Base-by-base conservation (phyloP, 208 protist species). In the Leptomonas pyrrhocoris region DNA sequence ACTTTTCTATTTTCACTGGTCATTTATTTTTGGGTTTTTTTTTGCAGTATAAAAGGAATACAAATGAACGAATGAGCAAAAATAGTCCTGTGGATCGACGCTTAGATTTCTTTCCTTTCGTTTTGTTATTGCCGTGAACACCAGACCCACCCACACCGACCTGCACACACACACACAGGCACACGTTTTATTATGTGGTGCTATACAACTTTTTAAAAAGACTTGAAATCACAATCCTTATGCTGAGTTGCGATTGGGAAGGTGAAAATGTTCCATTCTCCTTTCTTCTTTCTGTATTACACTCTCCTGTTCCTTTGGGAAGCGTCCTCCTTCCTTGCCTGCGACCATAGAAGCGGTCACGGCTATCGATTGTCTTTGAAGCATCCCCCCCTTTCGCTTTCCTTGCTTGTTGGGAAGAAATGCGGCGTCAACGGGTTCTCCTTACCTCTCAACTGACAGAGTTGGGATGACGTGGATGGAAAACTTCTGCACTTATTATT, bases 281-380 rank as follows among this genome's bases (percentile, higher is more conserved):
- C 13, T 53, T 53, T 53, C 5, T 16, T 59, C 27, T 59, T 59
- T 16, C 16, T 21, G 23, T 15, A 49, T 8, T 18, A 45, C 28
- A 34, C 28, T 31, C 18, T 54, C n/a, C n/a, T n/a, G n/a, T n/a
- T n/a, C n/a, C n/a, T n/a, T 49, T 6, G n/a, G 45, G 45, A 21
- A 49, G 45, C 19, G 18, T 8, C 6, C 13, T 6, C 6, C 13
- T 42, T 12, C 31, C 15, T 59, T n/a, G 49, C 3, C 12, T 6
- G 49, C 30, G 60, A 65, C 46, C 60, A 65, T 65, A 65, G 60
- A 65, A 66, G 31, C 60, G 60, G 46, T 66, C 60, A 28, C 13
- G 2, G 15, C 19, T 45, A 9, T 56, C 51, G 2, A 16, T 45
- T 53, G 31, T 53, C n/a, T 30, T 36, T 30, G 31, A 9, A 23